phyloP scores from a whole-genome alignment of 805 yeast genomes.

The Blastobotrys mokoenaii region DNA sequence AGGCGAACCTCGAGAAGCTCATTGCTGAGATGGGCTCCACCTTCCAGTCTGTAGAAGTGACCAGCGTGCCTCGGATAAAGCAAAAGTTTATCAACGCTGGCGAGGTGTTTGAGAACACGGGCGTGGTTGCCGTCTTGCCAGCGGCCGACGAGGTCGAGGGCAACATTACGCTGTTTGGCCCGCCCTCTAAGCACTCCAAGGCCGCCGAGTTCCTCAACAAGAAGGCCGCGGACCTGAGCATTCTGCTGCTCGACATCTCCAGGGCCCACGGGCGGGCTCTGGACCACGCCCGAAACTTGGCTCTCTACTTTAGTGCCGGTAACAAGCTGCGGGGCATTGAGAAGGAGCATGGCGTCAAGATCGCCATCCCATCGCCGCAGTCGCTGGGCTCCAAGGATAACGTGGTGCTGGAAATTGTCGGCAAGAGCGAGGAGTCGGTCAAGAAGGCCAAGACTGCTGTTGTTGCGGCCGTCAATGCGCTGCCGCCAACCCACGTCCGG shows the following conservation, averaged over 20 bases:
- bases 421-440: constrained; percentile 39
- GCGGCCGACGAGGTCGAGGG: constrained; percentile 9
- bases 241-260: constrained; percentile 71
- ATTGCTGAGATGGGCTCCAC: constrained; percentile 38
- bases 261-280: constrained; percentile 80
- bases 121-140: constrained; percentile 26
- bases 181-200: constrained; percentile 39
- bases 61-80: constrained; percentile 52
- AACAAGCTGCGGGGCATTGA: constrained; percentile 33
- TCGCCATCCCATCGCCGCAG: constrained; percentile 36
- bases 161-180: constrained; percentile 49
- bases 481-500: constrained; percentile 58
- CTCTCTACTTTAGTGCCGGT: constrained; percentile 45
- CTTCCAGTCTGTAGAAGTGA: constrained; percentile 45
- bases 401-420: constrained; percentile 57
- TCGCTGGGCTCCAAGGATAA: constrained; percentile 31
- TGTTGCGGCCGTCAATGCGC: constrained; percentile 62
- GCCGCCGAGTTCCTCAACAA: constrained; percentile 60
- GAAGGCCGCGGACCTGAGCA: constrained; percentile 49
- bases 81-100: constrained; percentile 51
- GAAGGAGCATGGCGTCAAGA: constrained; percentile 33
- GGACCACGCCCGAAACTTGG: constrained; percentile 67
- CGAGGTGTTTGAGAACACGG: constrained; percentile 23
- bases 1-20: constrained; percentile 39
- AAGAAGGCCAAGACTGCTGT: constrained; percentile 65